Conservation (phyloP, 352 stramenopile species). For the Phytophthora litchii region DNA sequence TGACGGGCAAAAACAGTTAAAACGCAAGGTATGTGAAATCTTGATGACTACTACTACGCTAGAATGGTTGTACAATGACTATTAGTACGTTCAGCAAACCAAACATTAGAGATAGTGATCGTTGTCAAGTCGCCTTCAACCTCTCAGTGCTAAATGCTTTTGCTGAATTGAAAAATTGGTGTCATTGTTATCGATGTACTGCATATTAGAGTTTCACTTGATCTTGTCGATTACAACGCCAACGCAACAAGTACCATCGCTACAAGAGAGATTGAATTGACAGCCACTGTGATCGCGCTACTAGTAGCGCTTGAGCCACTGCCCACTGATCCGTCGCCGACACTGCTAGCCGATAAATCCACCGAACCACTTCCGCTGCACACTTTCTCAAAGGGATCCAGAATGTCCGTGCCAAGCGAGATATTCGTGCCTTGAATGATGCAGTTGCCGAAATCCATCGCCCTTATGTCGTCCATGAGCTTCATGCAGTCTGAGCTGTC, state of each 20-base stretch:
- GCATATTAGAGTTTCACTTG: neutral
- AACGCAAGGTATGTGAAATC: no score
- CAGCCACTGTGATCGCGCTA: neutral
- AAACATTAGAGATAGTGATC: no score
- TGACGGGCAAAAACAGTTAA: no score
- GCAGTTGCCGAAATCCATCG: slow-evolving; percentile 31
- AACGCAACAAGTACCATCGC: neutral
- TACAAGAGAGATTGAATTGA: neutral
- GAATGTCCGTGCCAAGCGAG: slow-evolving; percentile 26
- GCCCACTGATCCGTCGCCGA: neutral
- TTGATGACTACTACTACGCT: no score
- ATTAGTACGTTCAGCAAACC: no score
- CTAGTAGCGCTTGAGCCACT: slow-evolving; percentile 3
- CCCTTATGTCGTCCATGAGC: slow-evolving; percentile 26
- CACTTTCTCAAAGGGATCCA: slow-evolving; percentile 20
- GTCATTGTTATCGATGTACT: neutral
- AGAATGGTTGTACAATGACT: no score
- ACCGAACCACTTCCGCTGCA: slow-evolving; percentile 24
- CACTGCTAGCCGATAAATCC: slow-evolving; percentile 3
- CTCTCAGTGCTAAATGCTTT: no score
- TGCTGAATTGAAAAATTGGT: no score
- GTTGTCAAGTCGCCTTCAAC: no score
- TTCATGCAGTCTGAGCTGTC: slow-evolving; percentile 18
- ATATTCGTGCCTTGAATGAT: slow-evolving; percentile 26
- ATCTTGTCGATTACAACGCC: neutral